Evolutionary conservation across 345 rosid genomes (phyloP).

Genomic region (Diplotaxis tenuifolia): DNA sequence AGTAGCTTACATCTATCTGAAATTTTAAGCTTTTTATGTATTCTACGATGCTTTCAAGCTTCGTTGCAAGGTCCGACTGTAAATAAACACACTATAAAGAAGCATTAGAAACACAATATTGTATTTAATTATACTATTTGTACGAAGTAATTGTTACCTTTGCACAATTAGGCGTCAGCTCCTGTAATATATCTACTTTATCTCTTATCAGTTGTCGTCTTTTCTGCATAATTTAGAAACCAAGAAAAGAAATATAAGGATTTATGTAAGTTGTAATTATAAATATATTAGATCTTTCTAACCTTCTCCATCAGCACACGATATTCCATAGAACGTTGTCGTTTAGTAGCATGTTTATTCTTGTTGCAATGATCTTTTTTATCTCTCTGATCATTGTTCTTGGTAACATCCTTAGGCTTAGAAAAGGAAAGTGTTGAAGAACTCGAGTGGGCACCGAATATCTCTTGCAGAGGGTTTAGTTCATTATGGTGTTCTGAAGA

Average conservation of each 20-base stretch:
- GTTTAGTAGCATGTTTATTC: not conserved
- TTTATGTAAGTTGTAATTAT: not conserved
- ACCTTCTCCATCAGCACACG: conserved; percentile 29
- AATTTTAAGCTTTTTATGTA: conserved; percentile 6
- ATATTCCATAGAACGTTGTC: conserved; percentile 19
- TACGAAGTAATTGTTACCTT: conserved; percentile 10
- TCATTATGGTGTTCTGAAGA: conserved; percentile 3
- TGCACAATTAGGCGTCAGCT: not conserved
- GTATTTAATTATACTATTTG: not conserved
- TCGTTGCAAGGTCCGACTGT: conserved; percentile 13
- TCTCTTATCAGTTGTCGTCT: conserved; percentile 19
- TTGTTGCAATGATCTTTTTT: not conserved
- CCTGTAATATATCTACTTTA: conserved; percentile 21
- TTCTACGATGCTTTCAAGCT: conserved; percentile 14
- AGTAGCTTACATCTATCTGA: not conserved
- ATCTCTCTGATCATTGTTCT: not conserved
- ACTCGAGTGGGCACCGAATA: conserved; percentile 5
- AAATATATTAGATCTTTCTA: not conserved
- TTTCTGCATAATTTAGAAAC: conserved; percentile 15
- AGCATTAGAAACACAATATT: not conserved
- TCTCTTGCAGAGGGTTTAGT: conserved; percentile 29
- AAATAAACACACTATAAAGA: not conserved
- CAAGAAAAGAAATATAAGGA: not conserved
- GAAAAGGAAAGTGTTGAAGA: not conserved
- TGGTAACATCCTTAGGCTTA: conserved; percentile 6